phyloP scores from a whole-genome alignment of 192 early-diverging fungal genomes.

The Mortierella alpina region DNA sequence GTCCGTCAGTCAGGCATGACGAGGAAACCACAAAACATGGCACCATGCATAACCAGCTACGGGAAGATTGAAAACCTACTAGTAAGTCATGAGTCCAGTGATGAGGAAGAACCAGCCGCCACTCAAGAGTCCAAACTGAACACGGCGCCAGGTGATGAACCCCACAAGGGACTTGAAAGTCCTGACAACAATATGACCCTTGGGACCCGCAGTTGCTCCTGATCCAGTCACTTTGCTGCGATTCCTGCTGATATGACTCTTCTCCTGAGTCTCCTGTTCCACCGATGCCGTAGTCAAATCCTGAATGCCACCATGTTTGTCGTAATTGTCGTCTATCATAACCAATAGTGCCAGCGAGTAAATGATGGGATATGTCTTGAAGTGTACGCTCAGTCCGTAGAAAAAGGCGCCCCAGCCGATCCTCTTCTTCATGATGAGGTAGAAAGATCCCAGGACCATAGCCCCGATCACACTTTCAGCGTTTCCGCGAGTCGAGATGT shows the following conservation, averaged over 20 bases:
- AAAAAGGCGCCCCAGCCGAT: conserved; percentile 67
- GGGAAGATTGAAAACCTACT: conserved; percentile 53
- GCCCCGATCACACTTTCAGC: conserved; percentile 89
- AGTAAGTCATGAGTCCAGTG: conserved; percentile 74
- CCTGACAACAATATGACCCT: conserved; percentile 11
- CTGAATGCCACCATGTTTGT: conserved; percentile 13
- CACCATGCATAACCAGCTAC: not conserved
- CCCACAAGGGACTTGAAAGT: conserved; percentile 18
- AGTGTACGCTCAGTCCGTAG: conserved; percentile 94
- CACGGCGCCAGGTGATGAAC: conserved; percentile 66
- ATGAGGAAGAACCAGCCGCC: conserved; percentile 70
- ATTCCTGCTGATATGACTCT: conserved; percentile 20
- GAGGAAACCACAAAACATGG: not conserved
- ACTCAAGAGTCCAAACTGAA: conserved; percentile 73
- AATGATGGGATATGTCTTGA: conserved; percentile 98
- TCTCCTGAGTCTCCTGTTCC: not conserved
- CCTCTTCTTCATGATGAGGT: conserved; percentile 69
- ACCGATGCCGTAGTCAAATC: too few species aligned
- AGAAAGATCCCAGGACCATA: conserved; percentile 80
- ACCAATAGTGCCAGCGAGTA: conserved; percentile 88
- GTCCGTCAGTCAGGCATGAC: not conserved
- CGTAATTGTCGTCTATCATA: conserved; percentile 63
- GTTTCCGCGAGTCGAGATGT: conserved; percentile 95
- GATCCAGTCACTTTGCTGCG: not conserved
- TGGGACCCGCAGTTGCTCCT: not conserved